Conservation (phyloP, 495 filamentous ascomycete genomes). For the Aspergillus campestris region DNA sequence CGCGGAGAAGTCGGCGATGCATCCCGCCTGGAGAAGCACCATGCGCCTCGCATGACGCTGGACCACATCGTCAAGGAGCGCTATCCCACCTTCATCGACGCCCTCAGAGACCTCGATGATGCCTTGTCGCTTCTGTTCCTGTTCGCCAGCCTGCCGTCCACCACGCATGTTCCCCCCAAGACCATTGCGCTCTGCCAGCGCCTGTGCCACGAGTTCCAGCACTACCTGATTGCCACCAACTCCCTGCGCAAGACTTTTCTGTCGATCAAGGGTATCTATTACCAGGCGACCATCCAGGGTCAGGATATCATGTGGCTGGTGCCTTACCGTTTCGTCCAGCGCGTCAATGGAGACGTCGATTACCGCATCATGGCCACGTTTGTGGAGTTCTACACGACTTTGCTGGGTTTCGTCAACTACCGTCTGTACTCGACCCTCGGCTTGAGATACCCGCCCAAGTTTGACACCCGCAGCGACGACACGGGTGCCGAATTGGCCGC, state of each 20-base stretch:
- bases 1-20: constrained; percentile 87
- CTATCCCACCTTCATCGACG: constrained; percentile 95
- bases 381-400: constrained; percentile 95
- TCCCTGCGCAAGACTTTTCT: constrained; percentile 91
- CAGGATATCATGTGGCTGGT: constrained; percentile 97
- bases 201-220: constrained; percentile 87
- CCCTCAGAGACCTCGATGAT: constrained; percentile 90
- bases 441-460: constrained; percentile 88
- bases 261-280: constrained; percentile 98
- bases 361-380: constrained; percentile 99
- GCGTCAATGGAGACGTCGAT: constrained; percentile 85
- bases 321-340: constrained; percentile 93
- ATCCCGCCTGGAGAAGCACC: constrained; percentile 70
- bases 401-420: constrained; percentile 94
- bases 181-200: constrained; percentile 89
- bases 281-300: constrained; percentile 96
- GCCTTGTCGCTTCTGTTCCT: constrained; percentile 94
- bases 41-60: constrained; percentile 75
- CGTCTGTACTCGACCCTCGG: constrained; percentile 84
- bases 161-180: constrained; percentile 76
- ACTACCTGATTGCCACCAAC: constrained; percentile 88
- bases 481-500: constrained; percentile 85
- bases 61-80: constrained; percentile 97
- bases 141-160: constrained; percentile 92
- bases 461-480: constrained; percentile 79